phyloP scores from a whole-genome alignment of 106 monocot genomes.

The Vanilla planifolia region DNA sequence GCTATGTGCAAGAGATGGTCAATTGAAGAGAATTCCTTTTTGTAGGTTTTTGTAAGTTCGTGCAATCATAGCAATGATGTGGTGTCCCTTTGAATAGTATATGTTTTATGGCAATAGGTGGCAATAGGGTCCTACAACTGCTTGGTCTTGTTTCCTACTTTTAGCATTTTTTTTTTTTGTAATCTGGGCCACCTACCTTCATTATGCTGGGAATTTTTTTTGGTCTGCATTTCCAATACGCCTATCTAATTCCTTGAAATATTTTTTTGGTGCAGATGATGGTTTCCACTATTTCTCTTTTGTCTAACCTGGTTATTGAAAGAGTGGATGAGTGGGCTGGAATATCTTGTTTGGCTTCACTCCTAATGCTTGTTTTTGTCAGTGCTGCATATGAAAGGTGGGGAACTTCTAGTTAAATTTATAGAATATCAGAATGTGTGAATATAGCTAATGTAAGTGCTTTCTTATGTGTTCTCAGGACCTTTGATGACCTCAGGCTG shows the following conservation, averaged over 20 bases:
- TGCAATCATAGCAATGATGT: no score
- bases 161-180: not conserved
- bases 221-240: not conserved
- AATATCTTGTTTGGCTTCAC: slow-evolving; percentile 61
- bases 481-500: slow-evolving; percentile 69
- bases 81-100: no score
- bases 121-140: not conserved
- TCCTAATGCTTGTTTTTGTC: slow-evolving; percentile 50
- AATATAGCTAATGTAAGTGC: not conserved
- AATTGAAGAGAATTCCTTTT: no score
- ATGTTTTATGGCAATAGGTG: no score
- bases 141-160: not conserved
- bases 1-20: no score
- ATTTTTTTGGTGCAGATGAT: slow-evolving; percentile 60
- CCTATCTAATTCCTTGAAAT: not conserved
- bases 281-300: slow-evolving; percentile 57
- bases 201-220: not conserved
- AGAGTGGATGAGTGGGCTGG: slow-evolving; percentile 73
- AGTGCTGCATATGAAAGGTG: slow-evolving; percentile 78
- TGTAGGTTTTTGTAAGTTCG: no score
- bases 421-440: not conserved
- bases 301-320: slow-evolving; percentile 73
- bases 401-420: slow-evolving; percentile 7
- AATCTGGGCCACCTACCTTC: not conserved
- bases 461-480: slow-evolving; percentile 37